Conservation (phyloP, 305 asterid species). For the Coffea humblotiana region DNA sequence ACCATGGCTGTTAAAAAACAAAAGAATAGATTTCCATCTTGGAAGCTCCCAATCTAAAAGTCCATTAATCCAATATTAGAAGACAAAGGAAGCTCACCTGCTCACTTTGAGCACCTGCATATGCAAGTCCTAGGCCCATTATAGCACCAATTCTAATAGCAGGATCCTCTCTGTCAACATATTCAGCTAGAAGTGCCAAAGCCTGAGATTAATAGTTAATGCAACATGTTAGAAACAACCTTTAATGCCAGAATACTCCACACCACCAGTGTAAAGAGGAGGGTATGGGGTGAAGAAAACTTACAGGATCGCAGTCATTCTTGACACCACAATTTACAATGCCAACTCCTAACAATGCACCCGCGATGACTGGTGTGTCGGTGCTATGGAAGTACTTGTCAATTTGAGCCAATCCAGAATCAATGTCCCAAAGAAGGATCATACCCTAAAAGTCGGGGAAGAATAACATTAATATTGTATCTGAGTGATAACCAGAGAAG, state of each 20-base stretch:
- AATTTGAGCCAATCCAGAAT: conserved; percentile 94
- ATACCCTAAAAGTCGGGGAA: conserved; percentile 66
- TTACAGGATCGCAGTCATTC: conserved; percentile 97
- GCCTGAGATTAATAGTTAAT: conserved; percentile 51
- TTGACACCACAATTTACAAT: conserved; percentile 80
- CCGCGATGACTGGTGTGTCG: conserved; percentile 80
- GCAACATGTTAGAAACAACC: background rate
- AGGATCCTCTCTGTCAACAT: conserved; percentile 77
- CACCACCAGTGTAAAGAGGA: background rate
- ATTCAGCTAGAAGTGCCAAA: conserved; percentile 80
- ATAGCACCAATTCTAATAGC: conserved; percentile 91
- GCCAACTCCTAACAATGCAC: conserved; percentile 95
- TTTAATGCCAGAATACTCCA: no score
- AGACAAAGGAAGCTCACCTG: conserved; percentile 45
- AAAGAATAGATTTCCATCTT: background rate
- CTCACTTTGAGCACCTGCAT: conserved; percentile 91
- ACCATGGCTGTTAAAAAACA: background rate
- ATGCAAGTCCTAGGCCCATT: conserved; percentile 98
- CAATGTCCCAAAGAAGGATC: conserved; percentile 99
- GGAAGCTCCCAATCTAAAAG: background rate
- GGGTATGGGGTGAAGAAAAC: conserved; percentile 14
- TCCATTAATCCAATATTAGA: background rate
- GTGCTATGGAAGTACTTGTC: conserved; percentile 94
- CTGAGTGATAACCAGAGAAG: conserved; percentile 3
- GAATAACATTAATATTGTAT: conserved; percentile 20